Base-by-base conservation (phyloP, 225 moss, liverwort and hornwort species). In the Pseudisothecium myosuroides region DNA sequence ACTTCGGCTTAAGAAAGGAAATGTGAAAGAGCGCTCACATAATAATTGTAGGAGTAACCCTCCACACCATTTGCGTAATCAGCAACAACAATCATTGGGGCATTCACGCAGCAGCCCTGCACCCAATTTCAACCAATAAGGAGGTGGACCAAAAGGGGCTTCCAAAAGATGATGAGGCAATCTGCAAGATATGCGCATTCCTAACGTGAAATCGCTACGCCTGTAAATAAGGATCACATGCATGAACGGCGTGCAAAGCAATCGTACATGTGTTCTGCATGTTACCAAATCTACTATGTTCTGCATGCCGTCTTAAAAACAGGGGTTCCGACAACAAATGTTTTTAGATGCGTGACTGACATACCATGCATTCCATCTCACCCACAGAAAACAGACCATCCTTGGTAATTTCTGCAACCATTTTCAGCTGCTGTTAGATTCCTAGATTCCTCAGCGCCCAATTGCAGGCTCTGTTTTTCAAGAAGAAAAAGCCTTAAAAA, bases 361-460 rank as follows among this genome's bases (percentile, higher is more conserved):
- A 91, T 94, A 99, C 99, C 99, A 99, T 99, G 94, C 99, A 99
- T 92, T 99, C 99, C 99, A 99, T 99, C 95, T 99, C 99, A 68
- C 97, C 97, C 64, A 99, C 93, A 77, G 96, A 97, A 87, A 99
- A 99, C 75, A 96, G 91, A 62, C 99, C 99, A 89, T 99, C 99
- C 90, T 93, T 89, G 5, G 99, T 95, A 69, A 99, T 93, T 92
- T 99, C 99, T 99, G 96, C 87, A 92, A 61, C 54, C 86, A 93
- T 36, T 82, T 56, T 67, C 58, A 87, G 45, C 80, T 47, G 67
- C 56, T 82, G 74, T 92, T 77, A 92, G 67, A 58, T 56, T 17
- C n/a, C 80, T 43, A 56, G 54, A 59, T 67, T 71, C 76, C 74
- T 34, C 17, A 82, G 73, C 47, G 17, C 84, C 14, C 47, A 21